A percentile compares a stretch with the other conserved stretches of the same genome.
Conservation (phyloP, 306 rosid genomes). For the Prunus davidiana region DNA sequence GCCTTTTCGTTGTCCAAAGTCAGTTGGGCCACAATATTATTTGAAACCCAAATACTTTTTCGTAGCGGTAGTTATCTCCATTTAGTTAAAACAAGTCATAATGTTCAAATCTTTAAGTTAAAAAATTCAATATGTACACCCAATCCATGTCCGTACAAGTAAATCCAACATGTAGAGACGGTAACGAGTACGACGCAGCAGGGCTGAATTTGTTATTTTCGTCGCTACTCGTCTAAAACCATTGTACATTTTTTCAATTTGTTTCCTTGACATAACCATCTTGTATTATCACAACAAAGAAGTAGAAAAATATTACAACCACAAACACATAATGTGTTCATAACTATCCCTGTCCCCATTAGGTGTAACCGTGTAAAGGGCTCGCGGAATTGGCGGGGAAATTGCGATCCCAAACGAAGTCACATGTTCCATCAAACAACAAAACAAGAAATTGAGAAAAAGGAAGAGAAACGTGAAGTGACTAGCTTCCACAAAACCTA, state of each 20-base stretch:
- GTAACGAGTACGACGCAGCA: neutral
- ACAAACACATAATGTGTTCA: neutral
- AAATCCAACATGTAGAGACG: neutral
- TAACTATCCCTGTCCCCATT: neutral
- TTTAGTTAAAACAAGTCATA: too few relatives aligned
- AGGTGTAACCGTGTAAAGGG: neutral
- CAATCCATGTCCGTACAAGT: neutral
- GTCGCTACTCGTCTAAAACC: too few relatives aligned
- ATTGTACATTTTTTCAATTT: too few relatives aligned
- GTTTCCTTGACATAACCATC: too few relatives aligned
- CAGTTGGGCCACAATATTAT: neutral
- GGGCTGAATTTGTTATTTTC: too few relatives aligned
- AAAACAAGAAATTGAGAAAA: neutral
- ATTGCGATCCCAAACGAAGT: neutral
- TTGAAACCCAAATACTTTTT: too few relatives aligned
- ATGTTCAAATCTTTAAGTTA: too few relatives aligned
- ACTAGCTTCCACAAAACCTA: neutral
- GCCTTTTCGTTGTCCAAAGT: neutral
- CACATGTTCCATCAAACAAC: neutral
- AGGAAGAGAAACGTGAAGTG: neutral
- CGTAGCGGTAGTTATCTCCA: too few relatives aligned
- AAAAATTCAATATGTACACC: neutral
- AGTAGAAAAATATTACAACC: too few relatives aligned
- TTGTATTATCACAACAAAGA: too few relatives aligned
- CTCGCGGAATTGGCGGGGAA: neutral